phyloP scores from a whole-genome alignment of 2,329 filamentous ascomycete genomes.

The Rugonectria rugulosa region DNA sequence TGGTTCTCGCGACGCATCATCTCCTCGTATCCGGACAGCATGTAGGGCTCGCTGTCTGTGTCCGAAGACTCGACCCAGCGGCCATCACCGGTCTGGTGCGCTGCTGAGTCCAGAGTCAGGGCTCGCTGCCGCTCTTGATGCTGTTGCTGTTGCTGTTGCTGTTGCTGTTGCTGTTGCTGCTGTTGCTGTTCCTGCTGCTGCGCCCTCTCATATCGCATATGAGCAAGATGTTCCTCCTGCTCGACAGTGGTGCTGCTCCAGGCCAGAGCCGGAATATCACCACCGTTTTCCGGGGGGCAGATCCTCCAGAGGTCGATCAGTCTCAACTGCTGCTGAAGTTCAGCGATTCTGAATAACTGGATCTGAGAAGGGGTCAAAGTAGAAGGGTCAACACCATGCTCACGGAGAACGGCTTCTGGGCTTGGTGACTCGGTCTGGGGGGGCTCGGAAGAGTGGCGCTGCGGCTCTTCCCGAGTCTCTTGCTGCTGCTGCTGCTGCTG shows the following conservation, averaged over 20 bases:
- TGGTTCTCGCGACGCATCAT: constrained; percentile 71
- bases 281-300: constrained; percentile 70
- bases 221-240: constrained; percentile 66
- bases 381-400: constrained; percentile 74
- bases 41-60: constrained; percentile 78
- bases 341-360: constrained; percentile 79
- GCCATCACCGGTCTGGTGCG: constrained; percentile 60
- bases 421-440: constrained; percentile 56
- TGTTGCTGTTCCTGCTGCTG: constrained; percentile 5
- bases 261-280: constrained; percentile 60
- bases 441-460: constrained; percentile 60
- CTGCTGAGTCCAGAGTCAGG: constrained; percentile 63
- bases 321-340: constrained; percentile 73
- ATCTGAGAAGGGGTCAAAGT: constrained; percentile 78
- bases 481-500: constrained; percentile 41
- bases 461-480: constrained; percentile 44
- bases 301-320: constrained; percentile 88
- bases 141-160: constrained; percentile 41
- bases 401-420: constrained; percentile 65
- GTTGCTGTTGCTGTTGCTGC: constrained; percentile 48
- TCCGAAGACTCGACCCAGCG: constrained; percentile 55
- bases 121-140: constrained; percentile 50
- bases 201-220: constrained; percentile 62
- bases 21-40: constrained; percentile 80
- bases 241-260: constrained; percentile 62